Evolutionary conservation across 108 stramenopile genomes (phyloP).

Genomic region (Cyclotella atomus): DNA sequence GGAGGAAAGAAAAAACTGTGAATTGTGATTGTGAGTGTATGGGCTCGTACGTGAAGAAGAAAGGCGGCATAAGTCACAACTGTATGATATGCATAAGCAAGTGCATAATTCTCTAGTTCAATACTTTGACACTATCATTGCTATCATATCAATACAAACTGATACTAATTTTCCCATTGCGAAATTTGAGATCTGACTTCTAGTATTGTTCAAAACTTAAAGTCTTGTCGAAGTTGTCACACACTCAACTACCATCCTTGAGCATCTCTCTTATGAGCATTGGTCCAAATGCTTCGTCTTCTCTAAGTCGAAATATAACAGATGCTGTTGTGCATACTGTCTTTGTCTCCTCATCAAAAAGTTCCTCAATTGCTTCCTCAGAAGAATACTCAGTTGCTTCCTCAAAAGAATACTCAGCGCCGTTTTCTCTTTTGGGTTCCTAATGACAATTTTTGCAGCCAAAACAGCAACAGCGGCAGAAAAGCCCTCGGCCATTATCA

Average conservation of each 20-base stretch:
- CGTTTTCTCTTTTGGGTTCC: neutral
- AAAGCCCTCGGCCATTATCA: neutral
- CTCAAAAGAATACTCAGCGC: neutral
- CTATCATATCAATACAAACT: too few relatives aligned
- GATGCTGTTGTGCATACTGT: neutral
- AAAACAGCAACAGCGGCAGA: slow-evolving; percentile 4
- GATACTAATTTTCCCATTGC: neutral
- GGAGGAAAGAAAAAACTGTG: slow-evolving; percentile 36
- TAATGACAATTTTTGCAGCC: neutral
- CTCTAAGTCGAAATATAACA: neutral
- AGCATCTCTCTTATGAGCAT: neutral
- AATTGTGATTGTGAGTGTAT: slow-evolving; percentile 20
- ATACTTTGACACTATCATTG: too few relatives aligned
- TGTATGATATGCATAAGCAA: neutral
- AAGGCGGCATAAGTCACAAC: slow-evolving; percentile 28
- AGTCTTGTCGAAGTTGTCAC: neutral
- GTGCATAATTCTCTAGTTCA: too few relatives aligned
- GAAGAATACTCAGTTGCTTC: too few relatives aligned
- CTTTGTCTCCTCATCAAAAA: too few relatives aligned
- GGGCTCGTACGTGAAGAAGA: slow-evolving; percentile 36
- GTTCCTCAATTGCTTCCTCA: too few relatives aligned
- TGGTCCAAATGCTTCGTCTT: neutral
- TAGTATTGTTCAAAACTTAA: neutral
- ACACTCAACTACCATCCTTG: neutral
- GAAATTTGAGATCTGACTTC: neutral